These are phyloP conservation scores for Penicillium herquei DNA, from an alignment of 495 filamentous ascomycete genomes.

Conservation along the genomic window DNA sequence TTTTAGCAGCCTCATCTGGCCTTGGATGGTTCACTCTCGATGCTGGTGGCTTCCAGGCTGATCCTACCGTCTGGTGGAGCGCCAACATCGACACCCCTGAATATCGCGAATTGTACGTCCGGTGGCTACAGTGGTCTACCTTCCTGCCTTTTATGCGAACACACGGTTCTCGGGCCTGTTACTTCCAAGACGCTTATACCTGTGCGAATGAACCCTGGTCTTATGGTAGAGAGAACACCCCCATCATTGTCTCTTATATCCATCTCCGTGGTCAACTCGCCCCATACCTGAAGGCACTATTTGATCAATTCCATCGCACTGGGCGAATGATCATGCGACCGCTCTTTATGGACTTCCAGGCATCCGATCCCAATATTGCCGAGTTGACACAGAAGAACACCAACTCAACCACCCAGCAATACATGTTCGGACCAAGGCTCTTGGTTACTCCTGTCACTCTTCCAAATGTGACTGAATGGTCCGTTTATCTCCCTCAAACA, in stretches of 20 bases:
- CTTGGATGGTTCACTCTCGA: conserved; percentile 35
- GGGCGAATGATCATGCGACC: conserved; percentile 32
- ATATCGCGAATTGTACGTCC: conserved; percentile 30
- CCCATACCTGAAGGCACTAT: conserved; percentile 19
- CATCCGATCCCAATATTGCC: conserved; percentile 15
- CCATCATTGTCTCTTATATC: conserved; percentile 27
- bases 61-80: conserved; percentile 28
- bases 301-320: conserved; percentile 19
- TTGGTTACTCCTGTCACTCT: conserved; percentile 25
- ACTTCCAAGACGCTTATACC: conserved; percentile 22
- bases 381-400: conserved; percentile 17
- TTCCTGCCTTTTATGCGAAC: conserved; percentile 34
- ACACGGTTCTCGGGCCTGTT: conserved; percentile 25
- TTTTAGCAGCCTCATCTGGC: conserved; percentile 28
- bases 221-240: conserved; percentile 26
- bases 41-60: conserved; percentile 31
- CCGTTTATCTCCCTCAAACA: conserved; percentile 27
- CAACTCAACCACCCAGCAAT: conserved; percentile 29
- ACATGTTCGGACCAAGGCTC: conserved; percentile 31
- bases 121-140: conserved; percentile 32
- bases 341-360: conserved; percentile 30
- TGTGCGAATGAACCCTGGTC: conserved; percentile 35
- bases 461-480: conserved; percentile 26
- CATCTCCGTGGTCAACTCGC: conserved; percentile 24
- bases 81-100: conserved; percentile 25